Base-by-base conservation (phyloP, 2,329 filamentous ascomycete genomes). In the Penicillium italicum region DNA sequence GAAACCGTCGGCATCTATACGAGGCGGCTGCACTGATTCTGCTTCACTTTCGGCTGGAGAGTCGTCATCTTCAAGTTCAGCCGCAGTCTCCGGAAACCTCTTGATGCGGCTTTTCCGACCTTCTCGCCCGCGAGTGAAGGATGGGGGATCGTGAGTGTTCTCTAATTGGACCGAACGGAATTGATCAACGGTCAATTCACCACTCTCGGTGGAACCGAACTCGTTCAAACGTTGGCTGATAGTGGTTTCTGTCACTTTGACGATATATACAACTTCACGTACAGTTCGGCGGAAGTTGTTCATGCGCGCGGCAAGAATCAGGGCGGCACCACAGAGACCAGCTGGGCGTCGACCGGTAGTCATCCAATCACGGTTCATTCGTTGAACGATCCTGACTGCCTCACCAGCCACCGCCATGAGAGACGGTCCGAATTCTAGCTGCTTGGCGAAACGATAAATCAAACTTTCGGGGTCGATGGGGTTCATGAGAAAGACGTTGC, bases 311-410 rank as follows among this genome's bases (percentile, higher is more conserved):
- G 94, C 94, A 72, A 99, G 87, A 58, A 99, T 89, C 45, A 99
- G 82, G 63, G 92, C 96, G 12, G 94, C 94, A 59, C 94, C 94
- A 72, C 92, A 97, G 52, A 97, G 87, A 62, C 94, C 94, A 7
- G 93, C 93, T 16, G 94, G 94, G 38, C 94, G 87, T 67, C 94
- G 89, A 65, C 94, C 94, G 70, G 92, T 91, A 44, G 92, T 88
- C 85, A 99, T 97, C 92, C 94, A 97, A 75, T 99, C 94, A 51
- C 90, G 82, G 62, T 90, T 92, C 94, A 99, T 97, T 59, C 94
- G 87, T 72, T 89, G 87, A 53, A 96, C 86, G 50, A 99, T 88
- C 52, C 89, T 86, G 53, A 92, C 86, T 7, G 94, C 94, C 67
- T 97, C 91, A 63, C 89, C 85, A 40, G 91, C 92, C 14, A 99